Evolutionary conservation across 345 rosid species (phyloP), one percentile per base, ranked within the genome.

Genomic region (Heritiera littoralis): DNA sequence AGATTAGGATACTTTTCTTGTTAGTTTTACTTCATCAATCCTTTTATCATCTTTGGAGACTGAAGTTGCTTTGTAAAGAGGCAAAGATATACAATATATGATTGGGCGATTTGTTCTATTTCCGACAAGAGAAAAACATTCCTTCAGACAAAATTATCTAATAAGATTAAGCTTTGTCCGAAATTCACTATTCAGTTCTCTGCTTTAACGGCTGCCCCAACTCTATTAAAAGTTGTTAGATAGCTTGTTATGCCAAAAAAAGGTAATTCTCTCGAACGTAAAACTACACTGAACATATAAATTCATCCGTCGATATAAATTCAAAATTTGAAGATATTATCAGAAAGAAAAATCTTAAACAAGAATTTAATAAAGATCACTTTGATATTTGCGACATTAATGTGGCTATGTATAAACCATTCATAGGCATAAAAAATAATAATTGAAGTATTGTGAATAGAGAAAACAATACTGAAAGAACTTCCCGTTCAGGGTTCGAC

Each of bases 41-140:
- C 17, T 66, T 32, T 66, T 48, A 43, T 75, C 78, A 7, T 59
- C 14, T 30, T 17, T 1, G 17, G 40, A 35, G 61, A 69, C 54
- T 69, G n/a, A 28, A 41, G 40, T 78, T 67, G 80, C 80, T 69
- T 78, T 46, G 12, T 8, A 58, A 32, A 58, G 67, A 23, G 80
- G 55, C 17, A 59, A 23, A 0, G 74, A 51, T 48, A 46, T 23
- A 23, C 28, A 23, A 23, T 23, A 23, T 23, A 23, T 70, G 58
- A 23, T n/a, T 20, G 20, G 1, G 18, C n/a, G 10, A n/a, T 68
- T 45, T 20, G 38, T 0, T n/a, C 28, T 68, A 45, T 45, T 9
- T 18, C 48, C 69, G 78, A 76, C 78, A 48, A 14, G 18, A 46
- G 54, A 1, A 48, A 48, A 28, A 72, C 60, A 72, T 30, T 15